Evolutionary conservation across 495 filamentous ascomycete species (phyloP), one percentile per base, ranked within the genome.

Genomic region (Penicillium mononematosum): DNA sequence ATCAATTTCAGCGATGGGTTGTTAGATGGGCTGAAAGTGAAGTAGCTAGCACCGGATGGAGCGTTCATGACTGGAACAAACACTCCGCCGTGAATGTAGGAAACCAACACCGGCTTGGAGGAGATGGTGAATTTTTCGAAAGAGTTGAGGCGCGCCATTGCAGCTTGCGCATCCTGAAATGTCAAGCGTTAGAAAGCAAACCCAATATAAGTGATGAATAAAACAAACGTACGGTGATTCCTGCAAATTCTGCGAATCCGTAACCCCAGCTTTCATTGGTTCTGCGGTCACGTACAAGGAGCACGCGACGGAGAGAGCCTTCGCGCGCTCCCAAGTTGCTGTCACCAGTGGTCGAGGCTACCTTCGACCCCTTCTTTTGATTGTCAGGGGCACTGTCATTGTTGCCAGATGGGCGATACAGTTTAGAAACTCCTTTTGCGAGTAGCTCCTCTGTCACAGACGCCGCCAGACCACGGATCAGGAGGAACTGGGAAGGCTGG

Each of bases 241-340:
- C 88, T n/a, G 82, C 84, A 66, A 93, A 96, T 68, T 96, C 92
- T 22, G 88, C 92, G 66, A 96, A 96, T 0, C 91, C 92, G 63
- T 90, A 96, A 46, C 87, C 83, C 85, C 89, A 92, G 55, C 87
- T 92, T 49, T 92, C 88, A 54, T 90, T 84, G 19, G 77, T 87
- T 45, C 78, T 79, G 57, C 88, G 80, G 62, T 94, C 89, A 46
- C 90, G 83, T 57, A 95, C 85, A 10, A 96, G 75, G 44, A 96
- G 78, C 11, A 96, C 83, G 50, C 92, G 87, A 24, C 85, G 81
- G 12, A 96, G 71, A 24, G 88, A 89, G 16, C 88, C 86, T 27
- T 90, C 84, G 38, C 81, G 84, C 7, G 92, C 92, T 39, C 92
- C 92, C 4, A 89, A 72, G 48, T 84, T 88, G 2, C 85, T 81